These are phyloP conservation scores for Piper betle DNA, from an alignment of 164 flowering plant species.

Conservation along the genomic window DNA sequence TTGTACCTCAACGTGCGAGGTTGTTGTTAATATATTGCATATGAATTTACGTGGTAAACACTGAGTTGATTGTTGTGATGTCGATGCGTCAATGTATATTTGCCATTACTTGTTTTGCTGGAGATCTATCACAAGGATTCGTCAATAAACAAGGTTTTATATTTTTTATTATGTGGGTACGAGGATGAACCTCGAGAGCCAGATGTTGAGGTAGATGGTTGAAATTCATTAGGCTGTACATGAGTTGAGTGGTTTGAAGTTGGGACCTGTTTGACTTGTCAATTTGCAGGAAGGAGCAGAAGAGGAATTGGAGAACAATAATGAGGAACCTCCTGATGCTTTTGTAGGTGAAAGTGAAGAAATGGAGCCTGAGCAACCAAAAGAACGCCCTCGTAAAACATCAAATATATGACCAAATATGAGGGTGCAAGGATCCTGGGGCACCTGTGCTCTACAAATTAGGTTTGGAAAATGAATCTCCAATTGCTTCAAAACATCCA, in stretches of 20 bases:
- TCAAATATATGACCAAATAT: slow-evolving; percentile 54
- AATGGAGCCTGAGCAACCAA: slow-evolving; percentile 21
- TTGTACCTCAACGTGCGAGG: no score
- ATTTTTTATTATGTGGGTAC: not conserved
- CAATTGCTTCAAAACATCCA: not conserved
- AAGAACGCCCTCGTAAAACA: slow-evolving; percentile 34
- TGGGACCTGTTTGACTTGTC: no score
- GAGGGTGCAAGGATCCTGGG: slow-evolving; percentile 57
- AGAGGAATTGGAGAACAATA: slow-evolving; percentile 27
- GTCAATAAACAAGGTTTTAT: no score
- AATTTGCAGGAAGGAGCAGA: slow-evolving; percentile 38
- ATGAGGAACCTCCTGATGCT: slow-evolving; percentile 33
- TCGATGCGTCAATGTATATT: no score
- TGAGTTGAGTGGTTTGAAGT: not conserved
- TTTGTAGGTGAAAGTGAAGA: slow-evolving; percentile 27
- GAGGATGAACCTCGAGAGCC: not conserved
- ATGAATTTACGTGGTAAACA: no score
- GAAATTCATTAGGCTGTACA: not conserved
- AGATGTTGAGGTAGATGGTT: not conserved
- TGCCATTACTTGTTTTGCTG: no score
- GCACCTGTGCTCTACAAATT: slow-evolving; percentile 59
- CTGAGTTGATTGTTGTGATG: no score
- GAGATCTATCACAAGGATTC: no score
- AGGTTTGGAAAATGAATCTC: slow-evolving; percentile 20
- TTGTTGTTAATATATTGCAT: no score